Percentiles rank a stretch among this genome's conserved stretches.
Evolutionary conservation across 78 protist species (phyloP).

Genomic region (Dictyostelium brefeldianum): DNA sequence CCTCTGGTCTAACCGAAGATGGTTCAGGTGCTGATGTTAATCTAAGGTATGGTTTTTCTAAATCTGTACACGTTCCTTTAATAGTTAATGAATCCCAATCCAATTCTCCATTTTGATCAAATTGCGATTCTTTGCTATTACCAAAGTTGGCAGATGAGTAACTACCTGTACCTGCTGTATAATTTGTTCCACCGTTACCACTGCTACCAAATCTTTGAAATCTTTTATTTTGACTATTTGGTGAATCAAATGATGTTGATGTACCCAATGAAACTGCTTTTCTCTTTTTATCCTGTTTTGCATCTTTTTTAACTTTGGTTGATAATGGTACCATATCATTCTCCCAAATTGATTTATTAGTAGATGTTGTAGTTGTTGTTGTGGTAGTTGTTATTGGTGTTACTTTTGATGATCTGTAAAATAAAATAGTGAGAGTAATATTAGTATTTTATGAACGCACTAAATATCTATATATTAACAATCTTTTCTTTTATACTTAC

Average conservation of each 20-base stretch:
- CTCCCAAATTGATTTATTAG: neutral
- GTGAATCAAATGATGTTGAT: constrained; percentile 13
- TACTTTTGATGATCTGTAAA: neutral
- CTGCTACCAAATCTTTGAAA: constrained; percentile 3
- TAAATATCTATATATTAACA: too few relatives aligned
- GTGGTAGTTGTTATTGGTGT: neutral
- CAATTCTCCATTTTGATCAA: neutral
- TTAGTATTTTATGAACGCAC: too few relatives aligned
- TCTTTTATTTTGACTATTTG: constrained; percentile 24
- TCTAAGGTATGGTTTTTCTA: constrained; percentile 83
- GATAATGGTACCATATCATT: constrained; percentile 44
- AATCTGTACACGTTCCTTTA: constrained; percentile 65
- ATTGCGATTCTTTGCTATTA: neutral
- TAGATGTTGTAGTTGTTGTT: neutral
- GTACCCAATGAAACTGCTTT: constrained; percentile 2
- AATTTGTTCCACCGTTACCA: neutral
- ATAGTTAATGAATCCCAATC: constrained; percentile 85
- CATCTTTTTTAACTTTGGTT: constrained; percentile 12
- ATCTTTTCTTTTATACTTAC: constrained; percentile 49
- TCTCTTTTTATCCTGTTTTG: constrained; percentile 19
- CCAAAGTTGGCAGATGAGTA: constrained; percentile 12
- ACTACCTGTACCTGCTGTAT: neutral
- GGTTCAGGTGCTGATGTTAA: constrained; percentile 88
- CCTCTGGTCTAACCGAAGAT: constrained; percentile 83
- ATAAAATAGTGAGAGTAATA: neutral